phyloP scores from a whole-genome alignment of 192 early-diverging fungal species.

The Kappamyces sp. region DNA sequence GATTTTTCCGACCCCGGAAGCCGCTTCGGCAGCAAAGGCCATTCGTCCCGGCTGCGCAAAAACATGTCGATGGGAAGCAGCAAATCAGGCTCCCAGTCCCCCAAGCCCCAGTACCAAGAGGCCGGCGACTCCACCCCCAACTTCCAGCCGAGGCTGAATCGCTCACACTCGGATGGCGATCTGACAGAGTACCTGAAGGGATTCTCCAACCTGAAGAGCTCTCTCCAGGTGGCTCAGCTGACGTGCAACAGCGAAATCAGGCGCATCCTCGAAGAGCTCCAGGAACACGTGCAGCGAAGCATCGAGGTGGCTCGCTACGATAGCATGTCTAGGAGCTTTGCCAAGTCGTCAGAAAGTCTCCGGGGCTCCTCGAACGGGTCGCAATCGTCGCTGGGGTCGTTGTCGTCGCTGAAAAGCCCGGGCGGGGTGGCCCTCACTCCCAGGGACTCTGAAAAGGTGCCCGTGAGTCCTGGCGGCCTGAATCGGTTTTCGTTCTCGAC shows the following conservation, averaged over 20 bases:
- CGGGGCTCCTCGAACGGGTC: too few species aligned
- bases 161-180: slow-evolving; percentile 17
- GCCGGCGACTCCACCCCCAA: not conserved
- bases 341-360: too few species aligned
- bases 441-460: too few species aligned
- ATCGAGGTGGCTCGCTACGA: slow-evolving; percentile 9
- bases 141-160: not conserved
- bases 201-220: slow-evolving; percentile 43
- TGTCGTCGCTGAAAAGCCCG: too few species aligned
- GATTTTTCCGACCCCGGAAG: not conserved
- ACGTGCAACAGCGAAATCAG: slow-evolving; percentile 57
- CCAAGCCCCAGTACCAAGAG: not conserved
- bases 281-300: slow-evolving; percentile 60
- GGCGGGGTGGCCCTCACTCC: too few species aligned
- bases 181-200: slow-evolving; percentile 33
- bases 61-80: not conserved
- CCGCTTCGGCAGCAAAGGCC: not conserved
- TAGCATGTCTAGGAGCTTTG: too few species aligned
- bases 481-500: too few species aligned
- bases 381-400: too few species aligned
- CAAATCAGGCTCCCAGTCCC: not conserved
- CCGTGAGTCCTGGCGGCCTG: too few species aligned
- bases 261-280: slow-evolving; percentile 58
- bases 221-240: slow-evolving; percentile 37
- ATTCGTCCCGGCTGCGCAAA: not conserved